Base-by-base conservation (phyloP, 768 basidiomycete species). In the Gloeophyllum trabeum region DNA sequence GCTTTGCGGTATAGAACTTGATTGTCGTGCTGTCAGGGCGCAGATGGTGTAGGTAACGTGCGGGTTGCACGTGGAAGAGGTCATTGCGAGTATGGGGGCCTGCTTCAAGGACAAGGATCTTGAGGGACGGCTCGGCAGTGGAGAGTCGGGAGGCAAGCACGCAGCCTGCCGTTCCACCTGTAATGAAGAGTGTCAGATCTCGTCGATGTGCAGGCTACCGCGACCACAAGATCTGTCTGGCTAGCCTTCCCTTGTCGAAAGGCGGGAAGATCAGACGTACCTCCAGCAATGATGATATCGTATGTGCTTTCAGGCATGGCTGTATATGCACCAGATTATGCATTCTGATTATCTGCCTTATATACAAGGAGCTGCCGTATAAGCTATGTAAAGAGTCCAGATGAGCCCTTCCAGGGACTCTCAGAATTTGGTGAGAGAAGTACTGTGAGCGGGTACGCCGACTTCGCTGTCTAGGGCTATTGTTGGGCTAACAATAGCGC, bases 31-130 rank as follows among this genome's bases (percentile, higher is more conserved):
- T 61, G 2, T 49, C 57, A 1, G 62, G 60, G 0, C 51, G 44
- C 0, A 76, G 49, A 47, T 77, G 69, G 20, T 52, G 50, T 24
- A 70, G 59, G 51, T 56, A 76, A 19, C 67, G 67, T 2, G 64
- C 77, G 1, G 80, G 79, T 35, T 79, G 78, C 5, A 61, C 56
- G 51, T 81, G 76, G 2, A 48, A 46, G 4, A 58, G 62, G 4
- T 71, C 23, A 26, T 78, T 64, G 22, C 61, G 54, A 0, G 72
- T 71, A 43, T 72, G 65, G 4, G 66, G 63, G 1, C 80, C 81
- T 10, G 71, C 66, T 58, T 83, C 81, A 19, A 82, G 52, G 35
- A 81, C 54, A 10, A 82, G 69, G 38, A 82, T 76, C 49, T 64
- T 74, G 39, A 82, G 54, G 3, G 58, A 53, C 0, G 76, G 70